These are phyloP conservation scores for Aspergillus pseudoglaucus DNA, from an alignment of 2,329 filamentous ascomycete species.

Conservation along the genomic window DNA sequence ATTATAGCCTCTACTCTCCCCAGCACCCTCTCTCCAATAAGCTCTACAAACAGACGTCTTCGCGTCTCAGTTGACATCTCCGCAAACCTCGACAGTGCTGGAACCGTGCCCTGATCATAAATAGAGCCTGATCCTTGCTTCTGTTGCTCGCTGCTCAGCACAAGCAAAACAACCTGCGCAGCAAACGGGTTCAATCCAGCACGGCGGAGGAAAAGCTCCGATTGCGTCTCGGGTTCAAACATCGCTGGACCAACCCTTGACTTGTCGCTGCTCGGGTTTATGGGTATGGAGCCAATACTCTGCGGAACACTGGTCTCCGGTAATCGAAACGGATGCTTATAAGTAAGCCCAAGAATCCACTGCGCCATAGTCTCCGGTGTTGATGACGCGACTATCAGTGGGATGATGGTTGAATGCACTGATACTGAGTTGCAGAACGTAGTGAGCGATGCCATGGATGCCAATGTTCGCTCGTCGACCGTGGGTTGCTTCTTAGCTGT, in stretches of 20 bases:
- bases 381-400: slow-evolving; percentile 8
- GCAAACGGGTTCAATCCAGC: slow-evolving; percentile 66
- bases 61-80: slow-evolving; percentile 50
- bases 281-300: slow-evolving; percentile 4
- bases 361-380: slow-evolving; percentile 39
- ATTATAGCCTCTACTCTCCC: slow-evolving; percentile 46
- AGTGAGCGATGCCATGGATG: slow-evolving; percentile 13
- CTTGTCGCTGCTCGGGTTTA: slow-evolving; percentile 5
- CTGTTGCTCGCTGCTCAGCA: slow-evolving; percentile 18
- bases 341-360: slow-evolving; percentile 52
- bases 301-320: neutral
- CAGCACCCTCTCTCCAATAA: slow-evolving; percentile 54
- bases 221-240: slow-evolving; percentile 55
- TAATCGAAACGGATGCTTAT: slow-evolving; percentile 34
- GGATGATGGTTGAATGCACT: slow-evolving; percentile 7
- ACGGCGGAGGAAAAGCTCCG: slow-evolving; percentile 61
- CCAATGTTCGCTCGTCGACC: slow-evolving; percentile 8
- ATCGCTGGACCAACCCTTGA: slow-evolving; percentile 22
- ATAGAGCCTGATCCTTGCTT: slow-evolving; percentile 1
- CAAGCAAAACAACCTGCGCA: slow-evolving; percentile 55
- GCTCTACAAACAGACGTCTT: slow-evolving; percentile 41
- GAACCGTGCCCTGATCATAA: neutral
- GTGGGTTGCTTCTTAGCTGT: slow-evolving; percentile 5
- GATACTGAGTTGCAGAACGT: slow-evolving; percentile 20
- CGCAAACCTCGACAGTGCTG: slow-evolving; percentile 43